Evolutionary conservation across 2,329 filamentous ascomycete genomes (phyloP).

Genomic region (Cercospora sp.): DNA sequence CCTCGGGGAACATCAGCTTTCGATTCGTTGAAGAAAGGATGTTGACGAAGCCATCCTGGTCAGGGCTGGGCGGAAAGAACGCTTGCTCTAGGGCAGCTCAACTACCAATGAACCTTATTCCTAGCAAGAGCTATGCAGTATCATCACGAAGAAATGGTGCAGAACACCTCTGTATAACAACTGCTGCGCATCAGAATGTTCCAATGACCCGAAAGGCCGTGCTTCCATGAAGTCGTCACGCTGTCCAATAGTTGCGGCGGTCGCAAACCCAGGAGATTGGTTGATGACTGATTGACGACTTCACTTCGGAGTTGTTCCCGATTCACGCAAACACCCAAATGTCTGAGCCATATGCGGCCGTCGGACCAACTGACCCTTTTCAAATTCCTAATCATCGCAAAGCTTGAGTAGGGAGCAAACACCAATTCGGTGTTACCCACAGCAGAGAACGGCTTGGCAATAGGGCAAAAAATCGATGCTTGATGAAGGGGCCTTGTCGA

Average conservation of each 20-base stretch:
- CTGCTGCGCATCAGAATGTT: neutral
- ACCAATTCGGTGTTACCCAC: neutral
- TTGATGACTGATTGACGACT: neutral
- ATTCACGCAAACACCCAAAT: neutral
- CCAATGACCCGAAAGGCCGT: neutral
- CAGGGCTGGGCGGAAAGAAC: neutral
- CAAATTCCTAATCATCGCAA: neutral
- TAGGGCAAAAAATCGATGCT: neutral
- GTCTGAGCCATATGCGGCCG: neutral
- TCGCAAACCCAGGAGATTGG: neutral
- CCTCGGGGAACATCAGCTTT: neutral
- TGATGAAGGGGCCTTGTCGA: neutral
- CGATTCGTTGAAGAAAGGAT: neutral
- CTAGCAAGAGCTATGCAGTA: neutral
- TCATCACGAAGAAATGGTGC: neutral
- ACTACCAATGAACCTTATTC: neutral
- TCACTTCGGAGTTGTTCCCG: neutral
- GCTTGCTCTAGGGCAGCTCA: neutral
- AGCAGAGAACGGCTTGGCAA: neutral
- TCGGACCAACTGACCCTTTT: neutral
- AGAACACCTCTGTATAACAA: neutral
- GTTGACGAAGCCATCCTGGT: neutral
- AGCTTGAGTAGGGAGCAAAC: neutral
- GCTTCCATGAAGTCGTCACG: neutral
- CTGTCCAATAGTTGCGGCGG: neutral